Base-by-base conservation (phyloP, 1,284 basidiomycete species). In the Trichosporon asahii region DNA sequence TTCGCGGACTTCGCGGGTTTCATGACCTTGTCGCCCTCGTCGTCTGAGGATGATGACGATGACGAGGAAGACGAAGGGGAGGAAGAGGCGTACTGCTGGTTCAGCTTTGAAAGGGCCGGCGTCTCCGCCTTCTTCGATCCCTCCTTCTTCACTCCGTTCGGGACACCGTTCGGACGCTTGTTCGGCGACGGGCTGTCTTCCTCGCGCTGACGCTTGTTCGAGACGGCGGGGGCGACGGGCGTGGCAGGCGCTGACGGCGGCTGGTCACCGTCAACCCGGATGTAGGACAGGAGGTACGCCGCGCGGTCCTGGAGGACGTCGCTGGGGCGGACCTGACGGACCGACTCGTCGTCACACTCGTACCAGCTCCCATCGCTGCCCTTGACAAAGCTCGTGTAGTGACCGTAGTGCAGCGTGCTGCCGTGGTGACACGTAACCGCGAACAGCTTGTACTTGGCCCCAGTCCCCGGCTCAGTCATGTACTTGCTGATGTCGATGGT, bases 381-480 rank as follows among this genome's bases (percentile, higher is more conserved):
- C 78, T 90, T 92, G 76, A 98, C 90, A 76, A 90, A 90, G 6
- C 96, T 91, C 73, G 90, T 95, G 83, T 99, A 99, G 82, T 99
- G 97, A 0, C 97, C 97, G 2, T 93, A 96, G 79, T 97, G 93
- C 14, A 95, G 93, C 2, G 95, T 93, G 63, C 89, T 87, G 65
- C 97, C 97, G 25, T 91, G 92, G 81, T 99, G 97, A 74, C 90
- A 94, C 68, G 98, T 94, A 68, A 98, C 89, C 46, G 91, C 96
- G 78, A 94, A 98, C 0, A 99, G 85, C 2, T 89, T 88, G 83
- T 99, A 99, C n/a, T 86, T 85, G 0, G 91, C 91, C 1, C 91
- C 91, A 73, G 85, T 87, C 77, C 67, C 57, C 29, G 40, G 67
- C 69, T 91, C 89, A 77, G 93, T 94, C 91, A 98, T 95, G 79